Base-by-base conservation (phyloP, 768 basidiomycete genomes). In the Russula lepida region DNA sequence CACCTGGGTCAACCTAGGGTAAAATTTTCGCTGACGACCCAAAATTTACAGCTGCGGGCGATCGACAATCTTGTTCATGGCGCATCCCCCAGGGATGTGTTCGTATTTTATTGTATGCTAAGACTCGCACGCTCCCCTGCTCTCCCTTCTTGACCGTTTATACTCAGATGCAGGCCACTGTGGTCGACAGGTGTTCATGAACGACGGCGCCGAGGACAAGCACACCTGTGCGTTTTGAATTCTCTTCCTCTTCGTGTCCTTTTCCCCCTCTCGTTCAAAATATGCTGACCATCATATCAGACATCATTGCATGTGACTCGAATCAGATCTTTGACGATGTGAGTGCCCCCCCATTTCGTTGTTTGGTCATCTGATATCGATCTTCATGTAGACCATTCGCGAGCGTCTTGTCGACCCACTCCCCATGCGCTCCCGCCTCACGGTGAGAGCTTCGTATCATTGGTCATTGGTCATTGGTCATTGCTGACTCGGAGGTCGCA, bases 81-180 rank as follows among this genome's bases (percentile, higher is more conserved):
- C 19, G 63, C 64, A 4, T 57, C 30, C 9, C 52, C 57, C 4
- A 54, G 56, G 6, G 68, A 69, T 43, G 37, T 25, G 2, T 64
- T 69, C 13, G 59, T 69, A 13, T 64, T 68, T 27, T 56, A 54
- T n/a, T 69, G 68, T 68, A 35, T 21, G 64, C 41, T 44, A 44
- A 21, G 43, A 44, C 21, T 23, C 15, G 21, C 15, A 13, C 23
- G 5, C 28, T 11, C 9, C 28, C n/a, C 21, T 49, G 1, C n/a
- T 13, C 23, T 30, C 33, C 21, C n/a, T 50, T 39, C n/a, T 43
- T 33, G 17, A 37, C 28, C 25, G 6, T 37, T 1, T 39, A 6
- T 48, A 6, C 39, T 15, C 41, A 61, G 62, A 56, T 39, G 53
- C 58, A 0, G 64, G 60, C n/a, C 58, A 64, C 23, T 52, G 49